These are phyloP conservation scores for Thuidium tamariscinum DNA, from an alignment of 225 moss, liverwort and hornwort genomes.

Conservation along the genomic window DNA sequence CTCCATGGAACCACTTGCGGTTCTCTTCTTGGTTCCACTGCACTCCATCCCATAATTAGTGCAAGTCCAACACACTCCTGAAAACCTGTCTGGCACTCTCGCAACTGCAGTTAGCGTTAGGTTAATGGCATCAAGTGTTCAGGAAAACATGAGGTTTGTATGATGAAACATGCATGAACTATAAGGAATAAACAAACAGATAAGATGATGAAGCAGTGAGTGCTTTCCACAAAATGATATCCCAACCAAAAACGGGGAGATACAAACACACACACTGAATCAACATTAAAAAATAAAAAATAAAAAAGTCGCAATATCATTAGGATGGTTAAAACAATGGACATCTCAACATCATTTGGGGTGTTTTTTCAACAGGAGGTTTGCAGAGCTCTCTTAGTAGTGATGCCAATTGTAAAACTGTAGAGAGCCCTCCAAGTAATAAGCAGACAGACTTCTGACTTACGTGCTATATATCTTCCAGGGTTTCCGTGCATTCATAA, in stretches of 20 bases:
- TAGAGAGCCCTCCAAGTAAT: conserved; percentile 29
- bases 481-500: background rate
- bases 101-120: background rate
- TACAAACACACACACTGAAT: no score
- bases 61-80: background rate
- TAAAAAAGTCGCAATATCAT: no score
- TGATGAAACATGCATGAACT: background rate
- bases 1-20: background rate
- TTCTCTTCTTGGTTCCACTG: conserved; percentile 19
- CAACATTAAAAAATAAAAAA: no score
- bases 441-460: conserved; percentile 25
- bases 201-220: no score
- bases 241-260: no score
- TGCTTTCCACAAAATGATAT: no score
- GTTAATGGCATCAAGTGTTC: background rate
- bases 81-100: background rate
- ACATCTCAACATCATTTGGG: background rate
- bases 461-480: background rate
- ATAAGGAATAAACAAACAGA: no score
- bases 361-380: background rate
- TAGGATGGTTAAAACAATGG: background rate
- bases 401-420: conserved; percentile 15
- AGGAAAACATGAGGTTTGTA: background rate
- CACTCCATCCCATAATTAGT: background rate
- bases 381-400: background rate